Base-by-base conservation (phyloP, 2,329 filamentous ascomycete species). In the Fusarium sp. region DNA sequence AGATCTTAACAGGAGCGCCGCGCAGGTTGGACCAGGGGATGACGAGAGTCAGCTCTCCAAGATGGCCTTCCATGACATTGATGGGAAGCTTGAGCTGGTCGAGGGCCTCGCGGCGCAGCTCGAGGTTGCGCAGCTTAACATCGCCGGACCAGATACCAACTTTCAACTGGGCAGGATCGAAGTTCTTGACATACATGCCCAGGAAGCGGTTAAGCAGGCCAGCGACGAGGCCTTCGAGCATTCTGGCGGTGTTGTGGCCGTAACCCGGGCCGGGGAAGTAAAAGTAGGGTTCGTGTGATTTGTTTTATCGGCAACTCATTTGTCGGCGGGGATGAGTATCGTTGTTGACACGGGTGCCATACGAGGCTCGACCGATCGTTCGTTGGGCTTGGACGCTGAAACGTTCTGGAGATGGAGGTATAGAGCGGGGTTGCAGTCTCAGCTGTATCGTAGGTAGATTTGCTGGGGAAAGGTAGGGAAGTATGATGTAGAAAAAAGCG, bases 161-260 rank as follows among this genome's bases (percentile, higher is more conserved):
- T 79, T 99, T 99, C 72, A 99, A 88, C 84, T 99, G 96, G 76
- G 94, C 92, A 56, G 96, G 94, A 81, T 99, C 96, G 80, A 99
- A 99, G 83, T 99, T 98, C 87, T 97, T 95, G 81, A 99, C 95
- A 81, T 99, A 99, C 92, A 98, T 97, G 87, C 96, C 97, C 89
- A 99, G 84, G 83, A 99, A 98, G 85, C 97, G 92, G 85, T 99
- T 99, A 75, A 99, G 91, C 85, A 99, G 87, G 82, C 95, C 97
- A 75, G 96, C 94, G 70, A 98, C 96, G 74, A 99, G 87, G 74
- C 95, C 93, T 88, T 99, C 96, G 84, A 99, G 90, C 96, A 99
- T 99, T 77, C 80, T 86, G 86, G 83, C 80, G 80, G 80, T 75
- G 74, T 77, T 80, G 78, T 78, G 85, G 89, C 86, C 92, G 88